phyloP scores from a whole-genome alignment of 495 filamentous ascomycete genomes.

The Daldinia caldariorum region DNA sequence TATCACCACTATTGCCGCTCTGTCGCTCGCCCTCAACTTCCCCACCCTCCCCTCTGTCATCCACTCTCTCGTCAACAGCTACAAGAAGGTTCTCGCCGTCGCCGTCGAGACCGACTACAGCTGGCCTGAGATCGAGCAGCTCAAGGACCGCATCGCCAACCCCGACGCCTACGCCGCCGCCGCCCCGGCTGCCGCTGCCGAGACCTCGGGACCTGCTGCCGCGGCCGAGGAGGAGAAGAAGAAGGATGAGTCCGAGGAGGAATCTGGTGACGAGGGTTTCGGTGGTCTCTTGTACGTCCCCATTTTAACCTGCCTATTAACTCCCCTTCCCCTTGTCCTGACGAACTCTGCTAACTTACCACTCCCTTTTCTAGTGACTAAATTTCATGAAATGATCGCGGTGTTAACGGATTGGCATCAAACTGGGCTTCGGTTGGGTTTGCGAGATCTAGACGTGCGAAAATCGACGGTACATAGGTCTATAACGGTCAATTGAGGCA shows the following conservation, averaged over 20 bases:
- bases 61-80: constrained; percentile 93
- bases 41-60: constrained; percentile 96
- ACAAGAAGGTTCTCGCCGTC: constrained; percentile 96
- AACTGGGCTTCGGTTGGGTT: constrained; percentile 52
- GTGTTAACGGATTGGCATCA: constrained; percentile 50
- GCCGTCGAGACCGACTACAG: constrained; percentile 90
- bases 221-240: constrained; percentile 65
- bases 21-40: constrained; percentile 92
- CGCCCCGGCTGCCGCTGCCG: constrained; percentile 72
- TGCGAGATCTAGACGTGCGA: constrained; percentile 50
- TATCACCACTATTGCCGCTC: constrained; percentile 83
- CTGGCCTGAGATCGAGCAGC: constrained; percentile 94
- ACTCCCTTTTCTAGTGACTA: constrained; percentile 53
- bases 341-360: constrained; percentile 26
- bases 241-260: constrained; percentile 69
- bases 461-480: constrained; percentile 55
- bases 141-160: constrained; percentile 99
- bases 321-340: background rate
- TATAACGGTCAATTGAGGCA: constrained; percentile 56
- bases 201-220: constrained; percentile 58
- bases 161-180: constrained; percentile 90
- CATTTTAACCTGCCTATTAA: too few species aligned
- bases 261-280: constrained; percentile 68
- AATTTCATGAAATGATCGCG: constrained; percentile 47
- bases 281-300: constrained; percentile 74